A percentile compares a stretch with the other conserved stretches of the same genome.
Conservation (phyloP, 225 moss, liverwort and hornwort species). For the Asterella californica region DNA sequence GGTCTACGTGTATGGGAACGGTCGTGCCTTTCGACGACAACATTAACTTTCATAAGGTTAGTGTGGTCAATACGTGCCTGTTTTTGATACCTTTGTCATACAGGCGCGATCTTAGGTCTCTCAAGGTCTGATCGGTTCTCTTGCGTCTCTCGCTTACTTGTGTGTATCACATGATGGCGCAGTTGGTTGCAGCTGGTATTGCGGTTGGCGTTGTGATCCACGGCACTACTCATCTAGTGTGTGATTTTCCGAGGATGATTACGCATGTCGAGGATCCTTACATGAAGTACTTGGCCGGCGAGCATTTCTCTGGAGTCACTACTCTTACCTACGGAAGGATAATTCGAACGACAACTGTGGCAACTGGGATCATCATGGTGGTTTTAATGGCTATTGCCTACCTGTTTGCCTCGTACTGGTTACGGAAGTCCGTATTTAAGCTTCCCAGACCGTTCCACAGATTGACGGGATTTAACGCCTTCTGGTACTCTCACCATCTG, state of each 20-base stretch:
- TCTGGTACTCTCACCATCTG: conserved; percentile 96
- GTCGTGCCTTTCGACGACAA: conserved; percentile 90
- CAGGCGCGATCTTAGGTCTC: neutral
- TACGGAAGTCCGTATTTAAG: conserved; percentile 67
- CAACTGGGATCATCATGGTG: conserved; percentile 65
- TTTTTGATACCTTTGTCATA: neutral
- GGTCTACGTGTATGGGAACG: conserved; percentile 67
- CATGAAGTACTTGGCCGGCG: conserved; percentile 27
- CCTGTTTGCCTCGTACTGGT: conserved; percentile 71
- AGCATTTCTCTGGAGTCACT: conserved; percentile 39
- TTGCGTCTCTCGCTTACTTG: neutral
- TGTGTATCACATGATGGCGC: conserved; percentile 16
- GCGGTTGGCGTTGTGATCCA: conserved; percentile 50
- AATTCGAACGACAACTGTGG: conserved; percentile 43
- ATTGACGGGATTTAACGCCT: conserved; percentile 87
- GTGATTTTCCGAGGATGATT: conserved; percentile 63
- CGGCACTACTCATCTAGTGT: conserved; percentile 48
- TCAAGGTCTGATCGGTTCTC: neutral
- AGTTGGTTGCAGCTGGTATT: conserved; percentile 62
- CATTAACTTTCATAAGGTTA: conserved; percentile 83
- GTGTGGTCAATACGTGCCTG: neutral
- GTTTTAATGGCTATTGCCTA: conserved; percentile 65
- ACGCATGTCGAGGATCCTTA: conserved; percentile 17
- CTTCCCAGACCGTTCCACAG: conserved; percentile 82
- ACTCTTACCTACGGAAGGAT: conserved; percentile 49